These are phyloP conservation scores for Adenanthera pavonina DNA, from an alignment of 306 rosid genomes.

Conservation along the genomic window DNA sequence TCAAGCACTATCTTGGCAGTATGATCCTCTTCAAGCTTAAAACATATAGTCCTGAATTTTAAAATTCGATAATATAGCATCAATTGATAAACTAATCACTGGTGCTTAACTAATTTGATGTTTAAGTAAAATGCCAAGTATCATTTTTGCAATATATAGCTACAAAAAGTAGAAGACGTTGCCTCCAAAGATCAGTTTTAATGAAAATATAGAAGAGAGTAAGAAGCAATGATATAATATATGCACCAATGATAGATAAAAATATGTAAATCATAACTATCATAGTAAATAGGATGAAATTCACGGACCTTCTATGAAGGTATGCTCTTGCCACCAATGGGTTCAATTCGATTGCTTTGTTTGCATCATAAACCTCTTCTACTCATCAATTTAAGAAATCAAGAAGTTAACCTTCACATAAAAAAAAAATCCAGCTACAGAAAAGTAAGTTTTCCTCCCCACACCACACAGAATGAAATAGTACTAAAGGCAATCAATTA, in stretches of 20 bases:
- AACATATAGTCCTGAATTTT: constrained; percentile 72
- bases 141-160: no score
- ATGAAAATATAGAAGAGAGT: no score
- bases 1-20: constrained; percentile 88
- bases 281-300: no score
- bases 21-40: constrained; percentile 79
- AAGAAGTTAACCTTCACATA: background rate
- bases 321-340: constrained; percentile 66
- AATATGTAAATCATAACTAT: background rate
- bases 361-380: constrained; percentile 91
- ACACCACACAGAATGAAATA: background rate
- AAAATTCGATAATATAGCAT: background rate
- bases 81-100: background rate
- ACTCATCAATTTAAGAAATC: constrained; percentile 7
- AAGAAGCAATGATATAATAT: background rate
- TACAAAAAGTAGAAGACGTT: background rate
- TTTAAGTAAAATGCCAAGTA: background rate
- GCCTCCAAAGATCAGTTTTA: no score
- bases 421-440: background rate
- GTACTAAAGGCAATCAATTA: background rate
- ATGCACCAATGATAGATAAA: background rate
- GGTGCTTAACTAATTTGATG: background rate
- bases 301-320: constrained; percentile 78
- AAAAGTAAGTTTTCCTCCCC: background rate
- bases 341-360: constrained; percentile 71